These are phyloP conservation scores for Penicillium flavigenum DNA, from an alignment of 495 filamentous ascomycete species.

Conservation along the genomic window DNA sequence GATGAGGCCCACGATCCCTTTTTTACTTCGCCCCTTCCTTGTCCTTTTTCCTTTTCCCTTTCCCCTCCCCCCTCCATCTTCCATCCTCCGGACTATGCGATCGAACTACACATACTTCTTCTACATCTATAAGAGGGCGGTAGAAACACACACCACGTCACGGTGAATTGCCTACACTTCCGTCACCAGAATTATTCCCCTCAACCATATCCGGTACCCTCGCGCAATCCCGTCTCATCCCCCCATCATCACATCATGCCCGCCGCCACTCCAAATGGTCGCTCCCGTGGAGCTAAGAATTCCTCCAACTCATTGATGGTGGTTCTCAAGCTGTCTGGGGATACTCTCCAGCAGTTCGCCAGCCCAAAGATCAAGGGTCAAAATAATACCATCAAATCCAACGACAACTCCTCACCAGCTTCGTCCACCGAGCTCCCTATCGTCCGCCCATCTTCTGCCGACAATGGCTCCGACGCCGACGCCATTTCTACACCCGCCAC, in stretches of 20 bases:
- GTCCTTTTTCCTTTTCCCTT: constrained; percentile 20
- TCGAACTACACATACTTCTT: constrained; percentile 5
- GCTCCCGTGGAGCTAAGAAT: constrained; percentile 44
- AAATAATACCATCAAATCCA: constrained; percentile 38
- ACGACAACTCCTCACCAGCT: constrained; percentile 48
- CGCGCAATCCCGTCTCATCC: constrained; percentile 13
- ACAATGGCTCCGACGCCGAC: constrained; percentile 56
- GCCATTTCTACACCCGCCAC: constrained; percentile 52
- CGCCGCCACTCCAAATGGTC: constrained; percentile 37
- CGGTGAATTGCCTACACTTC: constrained; percentile 17
- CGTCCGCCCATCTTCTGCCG: constrained; percentile 52
- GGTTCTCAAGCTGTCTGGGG: constrained; percentile 53
- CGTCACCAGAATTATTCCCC: constrained; percentile 20
- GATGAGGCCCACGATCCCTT: constrained; percentile 24
- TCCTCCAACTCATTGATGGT: constrained; percentile 43
- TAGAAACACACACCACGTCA: constrained; percentile 25
- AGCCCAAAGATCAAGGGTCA: constrained; percentile 35
- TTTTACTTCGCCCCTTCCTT: constrained; percentile 25
- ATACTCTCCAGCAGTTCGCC: constrained; percentile 48
- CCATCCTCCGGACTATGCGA: constrained; percentile 15
- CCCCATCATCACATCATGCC: constrained; percentile 30
- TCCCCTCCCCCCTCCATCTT: constrained; percentile 20
- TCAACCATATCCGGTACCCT: constrained; percentile 9
- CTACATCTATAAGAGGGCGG: constrained; percentile 13
- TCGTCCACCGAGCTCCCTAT: constrained; percentile 51